Percentiles rank a stretch among this genome's conserved stretches.
These are phyloP conservation scores for Cyclotella atomus DNA, from an alignment of 108 stramenopile species.

Conservation along the genomic window DNA sequence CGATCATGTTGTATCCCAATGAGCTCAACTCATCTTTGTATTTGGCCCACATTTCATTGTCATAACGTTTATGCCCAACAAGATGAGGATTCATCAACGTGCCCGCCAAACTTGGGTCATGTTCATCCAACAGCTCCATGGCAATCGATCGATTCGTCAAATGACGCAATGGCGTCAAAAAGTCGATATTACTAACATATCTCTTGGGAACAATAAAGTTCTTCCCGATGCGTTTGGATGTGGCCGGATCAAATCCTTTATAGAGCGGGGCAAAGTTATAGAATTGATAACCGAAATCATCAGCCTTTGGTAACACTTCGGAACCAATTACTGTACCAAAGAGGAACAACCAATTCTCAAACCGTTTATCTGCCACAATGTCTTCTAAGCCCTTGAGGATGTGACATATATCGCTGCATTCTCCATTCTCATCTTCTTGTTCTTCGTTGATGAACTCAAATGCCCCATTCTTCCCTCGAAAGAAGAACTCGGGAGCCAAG, in stretches of 20 bases:
- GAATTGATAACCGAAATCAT: conserved; percentile 58
- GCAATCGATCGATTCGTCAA: conserved; percentile 40
- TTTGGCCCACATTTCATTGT: conserved; percentile 52
- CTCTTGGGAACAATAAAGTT: conserved; percentile 75
- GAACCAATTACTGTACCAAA: conserved; percentile 72
- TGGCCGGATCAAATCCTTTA: conserved; percentile 68
- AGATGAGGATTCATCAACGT: conserved; percentile 50
- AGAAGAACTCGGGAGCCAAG: conserved; percentile 81
- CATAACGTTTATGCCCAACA: conserved; percentile 42
- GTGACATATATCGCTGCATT: conserved; percentile 62
- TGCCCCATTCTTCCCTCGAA: conserved; percentile 62
- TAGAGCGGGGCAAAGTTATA: conserved; percentile 80
- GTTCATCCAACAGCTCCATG: conserved; percentile 51
- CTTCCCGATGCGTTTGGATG: conserved; percentile 53
- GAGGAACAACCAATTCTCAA: conserved; percentile 75
- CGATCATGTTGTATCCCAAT: conserved; percentile 70
- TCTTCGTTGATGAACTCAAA: conserved; percentile 57
- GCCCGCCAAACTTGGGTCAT: conserved; percentile 19
- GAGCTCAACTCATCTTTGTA: conserved; percentile 62
- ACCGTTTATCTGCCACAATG: conserved; percentile 58
- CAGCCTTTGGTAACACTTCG: conserved; percentile 49
- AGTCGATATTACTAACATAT: conserved; percentile 69
- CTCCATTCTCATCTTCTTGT: conserved; percentile 23
- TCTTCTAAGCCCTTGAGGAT: conserved; percentile 65
- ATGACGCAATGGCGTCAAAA: conserved; percentile 62